Base-by-base conservation (phyloP, 2,329 filamentous ascomycete species). In the Trichophyton rubrum region DNA sequence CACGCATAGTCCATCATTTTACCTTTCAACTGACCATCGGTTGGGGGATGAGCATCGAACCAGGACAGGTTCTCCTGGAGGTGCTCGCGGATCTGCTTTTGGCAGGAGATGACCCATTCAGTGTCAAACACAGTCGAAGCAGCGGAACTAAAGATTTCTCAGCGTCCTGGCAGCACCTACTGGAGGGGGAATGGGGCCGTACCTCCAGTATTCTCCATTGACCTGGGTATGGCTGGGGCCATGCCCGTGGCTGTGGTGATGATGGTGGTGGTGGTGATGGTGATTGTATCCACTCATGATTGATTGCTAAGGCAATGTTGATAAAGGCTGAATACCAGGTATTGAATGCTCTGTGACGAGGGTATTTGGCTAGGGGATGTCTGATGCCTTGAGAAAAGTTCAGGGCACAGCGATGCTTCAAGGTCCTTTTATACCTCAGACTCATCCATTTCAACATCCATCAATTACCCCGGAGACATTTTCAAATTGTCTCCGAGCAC, bases 1-100 rank as follows among this genome's bases (percentile, higher is more conserved):
- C 64, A 66, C 11, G 64, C 64, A 55, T 61, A 66, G 22, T 66
- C 64, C 11, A 66, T 62, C 57, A 66, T 62, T 60, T 64, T 66
- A 38, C n/a, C 56, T 47, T 35, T 43, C 9, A 9, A 24, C 33
- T 30, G 17, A 9, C 20, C 43, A 47, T 47, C 43, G 2, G 9
- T 47, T 24, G 63, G 33, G 33, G 2, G 33, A 11, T 38, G 33
- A 9, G 33, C 60, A 30, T 61, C 62, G 35, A 64, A 55, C 64
- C 64, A 65, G 9, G 60, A n/a, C 5, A 63, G 43, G 47, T 64
- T 63, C 17, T 61, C 56, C n/a, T 62, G 55, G 3, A 66, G 30
- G 43, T 63, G 60, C 9, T 49, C 41, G 3, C 38, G 33, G 22
- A 63, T 61, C 20, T 63, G 33, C 22, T 13, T 22, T 13, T 61